Conservation (phyloP, 2,329 filamentous ascomycete species). For the Tolypocladium pustulatum region DNA sequence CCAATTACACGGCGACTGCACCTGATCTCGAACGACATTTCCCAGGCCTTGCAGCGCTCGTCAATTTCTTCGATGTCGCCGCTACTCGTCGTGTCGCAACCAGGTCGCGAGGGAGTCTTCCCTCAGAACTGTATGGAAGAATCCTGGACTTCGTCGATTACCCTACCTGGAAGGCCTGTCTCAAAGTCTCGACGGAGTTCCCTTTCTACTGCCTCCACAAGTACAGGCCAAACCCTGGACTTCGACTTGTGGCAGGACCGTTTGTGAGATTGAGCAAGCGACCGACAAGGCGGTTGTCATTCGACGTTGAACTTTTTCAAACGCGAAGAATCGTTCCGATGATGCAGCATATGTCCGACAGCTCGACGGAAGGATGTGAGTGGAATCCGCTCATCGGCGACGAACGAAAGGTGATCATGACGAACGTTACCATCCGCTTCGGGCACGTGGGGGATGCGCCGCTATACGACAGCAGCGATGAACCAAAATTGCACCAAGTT, state of each 20-base stretch:
- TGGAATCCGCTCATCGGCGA: slow-evolving; percentile 5
- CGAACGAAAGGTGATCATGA: slow-evolving; percentile 2
- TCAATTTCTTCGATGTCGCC: slow-evolving; percentile 12
- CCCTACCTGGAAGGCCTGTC: slow-evolving; percentile 10
- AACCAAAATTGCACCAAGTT: too few relatives aligned
- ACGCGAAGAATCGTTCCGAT: slow-evolving; percentile 4
- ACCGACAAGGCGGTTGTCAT: background rate
- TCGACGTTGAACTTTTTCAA: slow-evolving; percentile 6
- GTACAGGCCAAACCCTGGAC: slow-evolving; percentile 7
- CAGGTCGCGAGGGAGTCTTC: slow-evolving; percentile 3
- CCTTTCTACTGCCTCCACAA: slow-evolving; percentile 6
- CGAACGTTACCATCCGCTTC: slow-evolving; percentile 1
- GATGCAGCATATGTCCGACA: background rate
- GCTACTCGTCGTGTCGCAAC: slow-evolving; percentile 3
- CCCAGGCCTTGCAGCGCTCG: slow-evolving; percentile 9
- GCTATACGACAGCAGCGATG: background rate
- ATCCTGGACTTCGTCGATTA: slow-evolving; percentile 11
- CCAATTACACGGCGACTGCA: background rate
- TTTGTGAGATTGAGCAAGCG: background rate
- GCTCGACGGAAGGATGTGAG: background rate
- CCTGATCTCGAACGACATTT: slow-evolving; percentile 4
- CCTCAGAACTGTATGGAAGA: slow-evolving; percentile 6
- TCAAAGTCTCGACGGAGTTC: slow-evolving; percentile 4
- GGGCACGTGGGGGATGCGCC: background rate
- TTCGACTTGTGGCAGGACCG: slow-evolving; percentile 5